These are phyloP conservation scores for Penicillium goetzii DNA, from an alignment of 495 filamentous ascomycete species.

Conservation along the genomic window DNA sequence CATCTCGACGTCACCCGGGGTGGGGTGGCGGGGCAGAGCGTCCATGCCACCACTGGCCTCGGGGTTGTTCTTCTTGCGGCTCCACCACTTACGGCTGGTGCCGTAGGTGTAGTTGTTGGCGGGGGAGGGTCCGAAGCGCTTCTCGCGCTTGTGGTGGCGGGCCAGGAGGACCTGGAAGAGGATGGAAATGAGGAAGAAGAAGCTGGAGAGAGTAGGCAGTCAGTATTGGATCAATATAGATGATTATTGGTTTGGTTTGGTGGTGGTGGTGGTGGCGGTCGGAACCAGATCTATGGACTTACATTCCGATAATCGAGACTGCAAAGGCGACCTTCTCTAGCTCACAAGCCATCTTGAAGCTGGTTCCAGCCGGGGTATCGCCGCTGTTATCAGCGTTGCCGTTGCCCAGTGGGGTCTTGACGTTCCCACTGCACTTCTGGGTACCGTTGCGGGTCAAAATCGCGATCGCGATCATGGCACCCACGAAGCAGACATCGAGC, in stretches of 20 bases:
- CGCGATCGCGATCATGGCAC: conserved; percentile 77
- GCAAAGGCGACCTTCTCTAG: conserved; percentile 75
- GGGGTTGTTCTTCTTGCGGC: conserved; percentile 48
- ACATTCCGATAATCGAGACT: conserved; percentile 78
- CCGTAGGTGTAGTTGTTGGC: conserved; percentile 79
- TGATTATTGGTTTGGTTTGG: not conserved
- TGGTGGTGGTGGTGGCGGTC: not conserved
- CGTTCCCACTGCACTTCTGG: conserved; percentile 60
- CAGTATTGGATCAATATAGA: not conserved
- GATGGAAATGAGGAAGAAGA: conserved; percentile 70
- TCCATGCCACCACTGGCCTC: conserved; percentile 36
- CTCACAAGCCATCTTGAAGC: conserved; percentile 62
- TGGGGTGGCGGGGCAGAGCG: conserved; percentile 42
- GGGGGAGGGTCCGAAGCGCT: conserved; percentile 76
- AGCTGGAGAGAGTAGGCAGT: conserved; percentile 38
- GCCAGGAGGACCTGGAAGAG: conserved; percentile 64
- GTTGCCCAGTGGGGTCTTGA: conserved; percentile 68
- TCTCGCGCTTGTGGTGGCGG: conserved; percentile 75
- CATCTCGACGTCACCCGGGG: conserved; percentile 44
- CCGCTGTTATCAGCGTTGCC: conserved; percentile 51
- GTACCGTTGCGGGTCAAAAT: conserved; percentile 70
- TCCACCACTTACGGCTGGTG: conserved; percentile 55
- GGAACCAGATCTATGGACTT: conserved; percentile 42
- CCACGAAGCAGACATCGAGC: conserved; percentile 79
- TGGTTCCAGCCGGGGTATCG: conserved; percentile 38